Conservation (phyloP, 2,329 filamentous ascomycete genomes). For the Pyrenochaeta sp. region DNA sequence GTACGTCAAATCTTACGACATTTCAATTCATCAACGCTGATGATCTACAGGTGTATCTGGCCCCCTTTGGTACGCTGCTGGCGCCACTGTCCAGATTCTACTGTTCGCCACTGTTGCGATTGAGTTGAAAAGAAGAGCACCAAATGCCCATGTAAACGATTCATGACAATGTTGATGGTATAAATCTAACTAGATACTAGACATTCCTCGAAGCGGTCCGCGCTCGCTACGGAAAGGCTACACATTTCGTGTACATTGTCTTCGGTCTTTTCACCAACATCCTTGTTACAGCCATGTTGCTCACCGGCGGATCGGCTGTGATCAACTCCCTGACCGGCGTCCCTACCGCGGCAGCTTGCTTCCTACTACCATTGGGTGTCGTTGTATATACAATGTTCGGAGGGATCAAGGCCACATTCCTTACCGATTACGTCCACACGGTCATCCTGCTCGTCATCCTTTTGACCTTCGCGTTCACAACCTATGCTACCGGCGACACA, state of each 20-base stretch:
- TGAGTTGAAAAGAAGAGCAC: conserved; percentile 44
- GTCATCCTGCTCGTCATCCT: conserved; percentile 86
- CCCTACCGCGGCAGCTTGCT: conserved; percentile 81
- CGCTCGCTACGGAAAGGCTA: conserved; percentile 77
- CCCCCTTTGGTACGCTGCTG: conserved; percentile 45
- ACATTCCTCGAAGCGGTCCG: conserved; percentile 83
- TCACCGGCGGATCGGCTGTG: conserved; percentile 83
- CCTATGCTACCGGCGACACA: conserved; percentile 76
- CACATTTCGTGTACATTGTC: conserved; percentile 80
- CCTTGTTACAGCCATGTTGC: conserved; percentile 87
- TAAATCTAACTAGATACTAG: conserved; percentile 59
- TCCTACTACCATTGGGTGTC: conserved; percentile 81
- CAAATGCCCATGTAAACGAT: conserved; percentile 37
- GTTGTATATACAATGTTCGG: conserved; percentile 77
- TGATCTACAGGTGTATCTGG: conserved; percentile 33
- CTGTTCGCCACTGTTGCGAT: conserved; percentile 42
- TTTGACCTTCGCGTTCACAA: conserved; percentile 81
- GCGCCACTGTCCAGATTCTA: conserved; percentile 44
- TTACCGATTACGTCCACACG: conserved; percentile 87
- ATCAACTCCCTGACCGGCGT: conserved; percentile 64
- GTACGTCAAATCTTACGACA: conserved; percentile 8
- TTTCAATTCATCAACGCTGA: neutral
- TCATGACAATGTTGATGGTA: accelerated
- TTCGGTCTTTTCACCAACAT: conserved; percentile 86
- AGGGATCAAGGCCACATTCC: conserved; percentile 75